Percentiles rank a stretch among this genome's conserved stretches.
Conservation (phyloP, 768 basidiomycete genomes). For the Mycena olivaceomarginata region DNA sequence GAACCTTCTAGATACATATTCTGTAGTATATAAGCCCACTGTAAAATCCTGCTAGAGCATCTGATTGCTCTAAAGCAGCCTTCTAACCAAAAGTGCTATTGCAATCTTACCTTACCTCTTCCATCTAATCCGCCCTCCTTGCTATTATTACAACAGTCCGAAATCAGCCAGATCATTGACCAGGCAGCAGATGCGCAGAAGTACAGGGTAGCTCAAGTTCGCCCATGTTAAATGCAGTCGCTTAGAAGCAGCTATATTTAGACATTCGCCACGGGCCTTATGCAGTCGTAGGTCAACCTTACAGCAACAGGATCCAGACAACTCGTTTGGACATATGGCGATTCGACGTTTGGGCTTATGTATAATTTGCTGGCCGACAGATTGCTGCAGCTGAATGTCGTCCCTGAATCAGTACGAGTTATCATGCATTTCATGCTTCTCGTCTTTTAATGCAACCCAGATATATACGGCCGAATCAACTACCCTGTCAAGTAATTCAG, state of each 20-base stretch:
- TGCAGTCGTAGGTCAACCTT: slow-evolving; percentile 23
- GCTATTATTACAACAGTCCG: no score
- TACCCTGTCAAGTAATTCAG: background rate
- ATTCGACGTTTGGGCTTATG: slow-evolving; percentile 54
- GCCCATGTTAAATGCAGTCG: background rate
- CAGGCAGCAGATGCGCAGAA: slow-evolving; percentile 49
- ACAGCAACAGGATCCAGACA: slow-evolving; percentile 38
- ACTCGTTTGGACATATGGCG: slow-evolving; percentile 46
- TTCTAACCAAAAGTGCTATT: no score
- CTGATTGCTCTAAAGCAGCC: no score
- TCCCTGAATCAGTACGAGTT: slow-evolving; percentile 50
- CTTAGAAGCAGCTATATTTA: background rate
- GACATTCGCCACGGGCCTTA: background rate
- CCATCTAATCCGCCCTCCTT: no score
- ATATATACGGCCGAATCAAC: slow-evolving; percentile 10
- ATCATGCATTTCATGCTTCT: background rate
- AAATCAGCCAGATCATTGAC: slow-evolving; percentile 63
- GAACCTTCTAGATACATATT: no score
- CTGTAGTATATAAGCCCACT: no score
- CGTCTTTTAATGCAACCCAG: background rate
- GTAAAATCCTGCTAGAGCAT: no score
- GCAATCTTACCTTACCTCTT: no score
- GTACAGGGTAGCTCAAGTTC: slow-evolving; percentile 47
- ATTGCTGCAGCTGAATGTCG: slow-evolving; percentile 62
- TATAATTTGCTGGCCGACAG: slow-evolving; percentile 74